phyloP scores from a whole-genome alignment of 495 filamentous ascomycete species.

The Durotheca rogersii region DNA sequence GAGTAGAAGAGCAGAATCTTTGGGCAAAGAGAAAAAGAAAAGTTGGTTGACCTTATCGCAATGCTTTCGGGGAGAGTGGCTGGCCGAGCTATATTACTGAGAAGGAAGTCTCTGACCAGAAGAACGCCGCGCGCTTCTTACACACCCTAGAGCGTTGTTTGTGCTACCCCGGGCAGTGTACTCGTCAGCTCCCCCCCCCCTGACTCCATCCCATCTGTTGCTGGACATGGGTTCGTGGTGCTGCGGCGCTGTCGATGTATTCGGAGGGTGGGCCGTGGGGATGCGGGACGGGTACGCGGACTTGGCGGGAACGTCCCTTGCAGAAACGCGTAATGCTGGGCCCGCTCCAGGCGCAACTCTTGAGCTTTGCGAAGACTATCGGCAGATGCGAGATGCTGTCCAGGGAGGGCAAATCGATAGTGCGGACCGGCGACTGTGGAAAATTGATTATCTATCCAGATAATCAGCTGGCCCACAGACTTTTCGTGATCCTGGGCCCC shows the following conservation, averaged over 20 bases:
- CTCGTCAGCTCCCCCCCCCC: slow-evolving; percentile 20
- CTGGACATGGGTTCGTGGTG: too few relatives aligned
- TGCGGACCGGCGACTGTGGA: slow-evolving; percentile 2
- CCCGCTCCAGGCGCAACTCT: slow-evolving; percentile 2
- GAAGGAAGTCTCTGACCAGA: too few relatives aligned
- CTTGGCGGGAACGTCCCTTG: slow-evolving; percentile 17
- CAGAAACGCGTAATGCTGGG: slow-evolving; percentile 22
- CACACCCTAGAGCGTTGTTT: slow-evolving; percentile 9
- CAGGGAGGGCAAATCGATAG: not conserved
- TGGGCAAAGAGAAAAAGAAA: not conserved
- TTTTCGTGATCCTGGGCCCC: slow-evolving; percentile 16
- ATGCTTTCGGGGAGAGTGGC: not conserved
- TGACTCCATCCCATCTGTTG: not conserved
- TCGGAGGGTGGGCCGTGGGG: slow-evolving; percentile 20
- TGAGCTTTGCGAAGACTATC: slow-evolving; percentile 4
- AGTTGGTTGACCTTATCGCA: not conserved
- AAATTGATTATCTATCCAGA: slow-evolving; percentile 18
- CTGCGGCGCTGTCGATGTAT: too few relatives aligned
- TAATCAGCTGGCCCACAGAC: slow-evolving; percentile 14
- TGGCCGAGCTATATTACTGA: slow-evolving; percentile 6
- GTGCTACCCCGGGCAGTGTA: slow-evolving; percentile 1
- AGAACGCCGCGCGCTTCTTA: too few relatives aligned
- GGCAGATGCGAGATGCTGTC: slow-evolving; percentile 10
- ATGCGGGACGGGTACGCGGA: slow-evolving; percentile 11
- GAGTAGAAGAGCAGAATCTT: not conserved